A percentile compares a stretch with the other conserved stretches of the same genome.
phyloP scores from a whole-genome alignment of 306 rosid species.

The Castanea sativa region DNA sequence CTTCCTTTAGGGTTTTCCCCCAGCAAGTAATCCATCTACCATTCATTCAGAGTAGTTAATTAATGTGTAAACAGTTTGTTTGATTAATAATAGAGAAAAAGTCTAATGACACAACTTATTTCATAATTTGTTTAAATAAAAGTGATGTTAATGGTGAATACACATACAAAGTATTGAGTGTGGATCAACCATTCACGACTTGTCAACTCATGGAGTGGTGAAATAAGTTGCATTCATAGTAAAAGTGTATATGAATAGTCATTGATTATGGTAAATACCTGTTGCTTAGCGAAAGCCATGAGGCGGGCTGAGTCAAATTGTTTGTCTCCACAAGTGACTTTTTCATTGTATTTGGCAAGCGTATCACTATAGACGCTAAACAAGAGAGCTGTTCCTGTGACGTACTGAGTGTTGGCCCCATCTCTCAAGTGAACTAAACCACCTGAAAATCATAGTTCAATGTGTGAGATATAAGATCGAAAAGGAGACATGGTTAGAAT shows the following conservation, averaged over 20 bases:
- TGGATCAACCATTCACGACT: too few relatives aligned
- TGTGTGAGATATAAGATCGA: background rate
- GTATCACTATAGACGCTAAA: constrained; percentile 57
- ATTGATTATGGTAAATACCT: constrained; percentile 29
- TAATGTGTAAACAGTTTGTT: background rate
- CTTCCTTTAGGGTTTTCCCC: constrained; percentile 67
- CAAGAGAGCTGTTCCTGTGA: constrained; percentile 54
- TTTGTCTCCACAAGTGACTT: constrained; percentile 45
- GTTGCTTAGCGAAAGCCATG: constrained; percentile 58
- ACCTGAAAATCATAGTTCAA: constrained; percentile 28
- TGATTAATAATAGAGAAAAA: background rate
- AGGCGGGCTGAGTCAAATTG: constrained; percentile 35
- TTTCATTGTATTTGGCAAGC: constrained; percentile 48
- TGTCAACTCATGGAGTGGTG: too few relatives aligned
- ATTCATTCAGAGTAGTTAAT: background rate
- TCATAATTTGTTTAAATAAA: too few relatives aligned
- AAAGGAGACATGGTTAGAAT: too few relatives aligned
- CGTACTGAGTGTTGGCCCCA: constrained; percentile 91
- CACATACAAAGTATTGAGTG: too few relatives aligned
- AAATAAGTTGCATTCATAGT: too few relatives aligned
- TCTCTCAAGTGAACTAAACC: constrained; percentile 74
- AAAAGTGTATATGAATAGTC: too few relatives aligned
- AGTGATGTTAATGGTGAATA: too few relatives aligned
- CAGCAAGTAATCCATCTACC: constrained; percentile 70
- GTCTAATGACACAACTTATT: too few relatives aligned